phyloP scores from a whole-genome alignment of 2,329 filamentous ascomycete species.

The Neofusicoccum kwambonambiense region DNA sequence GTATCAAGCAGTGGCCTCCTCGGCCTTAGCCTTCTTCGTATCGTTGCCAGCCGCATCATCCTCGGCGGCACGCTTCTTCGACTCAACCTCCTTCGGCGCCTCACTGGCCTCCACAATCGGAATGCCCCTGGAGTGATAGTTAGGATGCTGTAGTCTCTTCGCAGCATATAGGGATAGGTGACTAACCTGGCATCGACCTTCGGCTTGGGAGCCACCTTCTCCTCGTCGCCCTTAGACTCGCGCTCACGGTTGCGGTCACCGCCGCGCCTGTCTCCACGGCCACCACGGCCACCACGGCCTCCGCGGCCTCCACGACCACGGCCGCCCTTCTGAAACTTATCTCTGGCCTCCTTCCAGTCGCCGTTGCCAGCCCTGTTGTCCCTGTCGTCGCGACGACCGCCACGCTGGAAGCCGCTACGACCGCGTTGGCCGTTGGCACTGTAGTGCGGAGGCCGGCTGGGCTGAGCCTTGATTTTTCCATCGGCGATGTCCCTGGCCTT shows the following conservation, averaged over 20 bases:
- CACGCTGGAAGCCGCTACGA: constrained; percentile 26
- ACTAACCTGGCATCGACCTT: constrained; percentile 14
- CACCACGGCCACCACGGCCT: constrained; percentile 18
- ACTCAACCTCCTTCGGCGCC: constrained; percentile 18
- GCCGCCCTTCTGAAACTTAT: constrained; percentile 33
- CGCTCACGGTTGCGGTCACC: constrained; percentile 20
- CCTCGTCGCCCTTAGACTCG: constrained; percentile 11
- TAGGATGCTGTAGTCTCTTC: constrained; percentile 1
- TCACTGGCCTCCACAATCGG: constrained; percentile 20
- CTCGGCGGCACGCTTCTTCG: constrained; percentile 49
- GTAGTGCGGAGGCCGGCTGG: constrained; percentile 20
- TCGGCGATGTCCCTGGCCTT: constrained; percentile 48
- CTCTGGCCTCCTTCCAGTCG: constrained; percentile 27
- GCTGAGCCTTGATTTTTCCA: constrained; percentile 37
- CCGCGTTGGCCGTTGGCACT: constrained; percentile 28
- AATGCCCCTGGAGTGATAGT: constrained; percentile 32
- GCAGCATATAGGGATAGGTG: constrained; percentile 28
- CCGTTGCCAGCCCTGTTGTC: constrained; percentile 20
- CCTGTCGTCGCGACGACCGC: constrained; percentile 25
- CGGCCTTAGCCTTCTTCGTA: constrained; percentile 48
- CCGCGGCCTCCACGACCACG: constrained; percentile 18
- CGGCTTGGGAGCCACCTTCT: constrained; percentile 13
- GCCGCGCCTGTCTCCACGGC: constrained; percentile 23
- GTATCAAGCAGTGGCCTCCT: constrained; percentile 15
- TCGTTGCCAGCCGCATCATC: constrained; percentile 38